phyloP scores from a whole-genome alignment of 352 stramenopile genomes.

The Peronospora destructor region DNA sequence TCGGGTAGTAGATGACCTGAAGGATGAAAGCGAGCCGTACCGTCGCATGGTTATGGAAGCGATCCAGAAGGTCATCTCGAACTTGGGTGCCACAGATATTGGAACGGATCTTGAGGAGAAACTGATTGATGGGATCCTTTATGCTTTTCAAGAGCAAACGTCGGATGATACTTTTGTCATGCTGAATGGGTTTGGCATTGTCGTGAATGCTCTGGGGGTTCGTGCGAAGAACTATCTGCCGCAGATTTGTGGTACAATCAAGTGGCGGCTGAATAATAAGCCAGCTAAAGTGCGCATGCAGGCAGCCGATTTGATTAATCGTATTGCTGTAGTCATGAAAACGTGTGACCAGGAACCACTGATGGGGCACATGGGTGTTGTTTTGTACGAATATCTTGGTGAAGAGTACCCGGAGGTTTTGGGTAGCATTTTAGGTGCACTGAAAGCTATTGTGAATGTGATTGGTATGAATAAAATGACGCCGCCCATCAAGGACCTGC shows the following conservation, averaged over 20 bases:
- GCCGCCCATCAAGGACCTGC: conserved; percentile 96
- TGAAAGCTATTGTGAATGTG: conserved; percentile 98
- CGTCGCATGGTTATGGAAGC: conserved; percentile 99
- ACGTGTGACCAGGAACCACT: conserved; percentile 97
- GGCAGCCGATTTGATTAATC: conserved; percentile 96
- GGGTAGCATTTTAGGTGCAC: conserved; percentile 94
- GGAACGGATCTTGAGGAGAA: conserved; percentile 96
- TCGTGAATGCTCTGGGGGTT: conserved; percentile 96
- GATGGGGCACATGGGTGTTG: conserved; percentile 98
- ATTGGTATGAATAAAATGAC: conserved; percentile 99
- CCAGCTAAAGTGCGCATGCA: conserved; percentile 98
- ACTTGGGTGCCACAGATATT: conserved; percentile 95
- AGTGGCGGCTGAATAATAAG: conserved; percentile 99
- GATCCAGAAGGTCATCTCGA: conserved; percentile 97
- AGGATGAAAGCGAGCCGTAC: conserved; percentile 99
- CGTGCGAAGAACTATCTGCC: conserved; percentile 97
- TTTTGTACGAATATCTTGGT: conserved; percentile 99
- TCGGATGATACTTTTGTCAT: conserved; percentile 93
- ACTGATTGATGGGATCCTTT: conserved; percentile 99
- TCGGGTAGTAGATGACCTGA: conserved; percentile 97
- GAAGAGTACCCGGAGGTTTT: conserved; percentile 99
- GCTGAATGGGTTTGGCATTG: conserved; percentile 97
- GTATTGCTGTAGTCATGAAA: conserved; percentile 98
- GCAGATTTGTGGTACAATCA: conserved; percentile 98
- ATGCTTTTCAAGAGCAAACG: conserved; percentile 97